These are phyloP conservation scores for Zhuliangozyma parablackwelliae DNA, from an alignment of 1,139 yeast species.

Conservation along the genomic window DNA sequence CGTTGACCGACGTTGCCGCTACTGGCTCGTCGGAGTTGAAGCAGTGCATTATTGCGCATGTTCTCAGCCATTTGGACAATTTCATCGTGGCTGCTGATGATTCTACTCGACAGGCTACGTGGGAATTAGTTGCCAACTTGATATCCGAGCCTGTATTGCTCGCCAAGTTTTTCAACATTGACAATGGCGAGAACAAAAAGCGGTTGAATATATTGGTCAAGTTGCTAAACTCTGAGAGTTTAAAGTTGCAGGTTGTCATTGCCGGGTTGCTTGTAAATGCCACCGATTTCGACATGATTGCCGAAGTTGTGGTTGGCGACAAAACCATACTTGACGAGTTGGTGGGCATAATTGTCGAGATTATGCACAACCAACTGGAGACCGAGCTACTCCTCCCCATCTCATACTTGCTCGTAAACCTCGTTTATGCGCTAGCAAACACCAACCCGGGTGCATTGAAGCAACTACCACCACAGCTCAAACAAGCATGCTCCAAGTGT, in stretches of 20 bases:
- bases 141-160: constrained; percentile 40
- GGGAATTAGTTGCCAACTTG: constrained; percentile 49
- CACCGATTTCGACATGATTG: constrained; percentile 44
- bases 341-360: constrained; percentile 14
- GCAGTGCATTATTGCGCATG: constrained; percentile 27
- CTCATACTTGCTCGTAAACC: constrained; percentile 27
- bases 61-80: constrained; percentile 29
- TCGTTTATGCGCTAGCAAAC: constrained; percentile 23
- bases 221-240: constrained; percentile 35
- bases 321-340: constrained; percentile 22
- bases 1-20: constrained; percentile 47
- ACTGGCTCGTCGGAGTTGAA: constrained; percentile 23
- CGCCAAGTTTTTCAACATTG: constrained; percentile 48
- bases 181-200: constrained; percentile 17
- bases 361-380: constrained; percentile 28
- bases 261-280: constrained; percentile 50
- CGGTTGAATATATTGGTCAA: constrained; percentile 36
- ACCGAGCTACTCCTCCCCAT: constrained; percentile 33
- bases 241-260: constrained; percentile 34
- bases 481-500: constrained; percentile 15
- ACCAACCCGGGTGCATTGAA: constrained; percentile 5
- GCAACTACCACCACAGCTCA: constrained; percentile 14
- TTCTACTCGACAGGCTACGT: constrained; percentile 38
- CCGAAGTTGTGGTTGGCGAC: constrained; percentile 25
- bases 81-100: constrained; percentile 37